Conservation (phyloP, 2,329 filamentous ascomycete species). For the Pseudocercospora cruenta region DNA sequence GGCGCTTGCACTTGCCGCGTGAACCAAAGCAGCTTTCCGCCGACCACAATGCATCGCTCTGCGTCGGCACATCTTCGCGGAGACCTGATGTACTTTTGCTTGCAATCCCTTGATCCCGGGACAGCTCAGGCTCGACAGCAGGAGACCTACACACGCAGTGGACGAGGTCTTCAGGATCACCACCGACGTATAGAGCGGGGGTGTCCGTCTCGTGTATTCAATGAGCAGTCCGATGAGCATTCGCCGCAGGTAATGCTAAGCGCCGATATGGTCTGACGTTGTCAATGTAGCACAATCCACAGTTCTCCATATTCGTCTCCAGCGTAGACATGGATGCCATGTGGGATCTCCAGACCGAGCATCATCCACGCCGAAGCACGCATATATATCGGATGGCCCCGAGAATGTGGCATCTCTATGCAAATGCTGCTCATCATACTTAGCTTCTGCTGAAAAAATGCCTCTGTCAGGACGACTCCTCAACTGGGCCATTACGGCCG, state of each 20-base stretch:
- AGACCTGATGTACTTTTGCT: not conserved
- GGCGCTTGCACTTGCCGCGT: conserved; percentile 2
- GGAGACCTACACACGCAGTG: not conserved
- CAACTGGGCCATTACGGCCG: conserved; percentile 25
- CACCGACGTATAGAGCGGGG: not conserved
- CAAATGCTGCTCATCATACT: not conserved
- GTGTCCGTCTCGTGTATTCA: not conserved
- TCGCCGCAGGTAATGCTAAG: conserved; percentile 2
- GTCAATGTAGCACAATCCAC: not conserved
- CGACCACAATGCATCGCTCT: not conserved
- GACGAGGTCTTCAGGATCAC: no score
- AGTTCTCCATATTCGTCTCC: conserved; percentile 5
- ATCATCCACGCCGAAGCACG: not conserved
- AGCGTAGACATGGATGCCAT: conserved; percentile 1
- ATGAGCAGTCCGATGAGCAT: not conserved
- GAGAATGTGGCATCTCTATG: not conserved
- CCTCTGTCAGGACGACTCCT: conserved; percentile 21
- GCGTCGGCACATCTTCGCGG: not conserved
- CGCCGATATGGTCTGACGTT: conserved; percentile 4
- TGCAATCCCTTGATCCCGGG: not conserved
- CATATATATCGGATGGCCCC: not conserved
- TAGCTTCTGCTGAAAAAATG: conserved; percentile 5
- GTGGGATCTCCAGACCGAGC: not conserved
- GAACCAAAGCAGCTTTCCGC: not conserved
- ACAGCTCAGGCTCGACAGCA: not conserved